A percentile compares a stretch with the other conserved stretches of the same genome.
Conservation (phyloP, 345 rosid species). For the Lumnitzera racemosa region DNA sequence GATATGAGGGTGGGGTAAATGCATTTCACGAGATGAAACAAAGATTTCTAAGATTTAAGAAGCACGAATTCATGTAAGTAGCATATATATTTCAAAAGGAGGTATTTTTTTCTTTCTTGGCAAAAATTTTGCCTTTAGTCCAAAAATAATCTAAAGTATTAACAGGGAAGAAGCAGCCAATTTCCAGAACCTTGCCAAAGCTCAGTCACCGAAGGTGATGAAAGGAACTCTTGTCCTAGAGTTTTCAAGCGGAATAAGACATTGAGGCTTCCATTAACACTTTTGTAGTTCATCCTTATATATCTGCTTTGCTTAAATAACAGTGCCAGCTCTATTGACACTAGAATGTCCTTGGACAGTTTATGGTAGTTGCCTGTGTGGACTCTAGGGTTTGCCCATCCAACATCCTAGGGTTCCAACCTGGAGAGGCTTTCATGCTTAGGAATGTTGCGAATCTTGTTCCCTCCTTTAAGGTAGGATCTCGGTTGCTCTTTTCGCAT, state of each 20-base stretch:
- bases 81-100: constrained; percentile 37
- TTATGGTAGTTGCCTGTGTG: constrained; percentile 89
- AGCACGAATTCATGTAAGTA: constrained; percentile 59
- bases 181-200: constrained; percentile 55
- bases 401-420: constrained; percentile 73
- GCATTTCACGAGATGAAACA: constrained; percentile 53
- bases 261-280: neutral
- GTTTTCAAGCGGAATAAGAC: constrained; percentile 60
- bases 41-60: constrained; percentile 59
- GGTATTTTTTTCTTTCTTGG: constrained; percentile 23
- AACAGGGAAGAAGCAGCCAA: constrained; percentile 67
- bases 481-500: neutral
- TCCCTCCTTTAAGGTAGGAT: constrained; percentile 58
- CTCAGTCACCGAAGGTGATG: constrained; percentile 80
- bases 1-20: constrained; percentile 11
- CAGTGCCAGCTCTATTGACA: neutral
- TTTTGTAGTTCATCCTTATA: neutral
- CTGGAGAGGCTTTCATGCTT: constrained; percentile 87
- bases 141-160: constrained; percentile 25
- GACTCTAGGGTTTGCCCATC: constrained; percentile 98
- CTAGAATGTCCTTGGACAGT: constrained; percentile 49
- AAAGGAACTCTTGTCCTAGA: constrained; percentile 42
- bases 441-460: constrained; percentile 92
- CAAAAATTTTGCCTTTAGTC: constrained; percentile 10
- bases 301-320: neutral